phyloP scores from a whole-genome alignment of 1,284 basidiomycete species.

The Vanrija humicola region DNA sequence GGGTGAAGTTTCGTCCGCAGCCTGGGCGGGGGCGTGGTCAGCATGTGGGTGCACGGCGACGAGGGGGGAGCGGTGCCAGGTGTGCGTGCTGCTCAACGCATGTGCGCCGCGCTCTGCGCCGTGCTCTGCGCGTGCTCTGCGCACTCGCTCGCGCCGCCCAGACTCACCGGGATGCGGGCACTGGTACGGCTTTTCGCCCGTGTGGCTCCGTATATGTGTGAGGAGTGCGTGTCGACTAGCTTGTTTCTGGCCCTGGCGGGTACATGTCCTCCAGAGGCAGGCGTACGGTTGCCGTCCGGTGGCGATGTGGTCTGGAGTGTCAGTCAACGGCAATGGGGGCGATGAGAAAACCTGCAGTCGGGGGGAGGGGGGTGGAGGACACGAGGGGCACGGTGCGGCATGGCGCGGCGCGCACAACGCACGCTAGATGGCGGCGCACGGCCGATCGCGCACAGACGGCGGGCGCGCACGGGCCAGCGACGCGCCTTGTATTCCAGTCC shows the following conservation, averaged over 20 bases:
- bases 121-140: not conserved
- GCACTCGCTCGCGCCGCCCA: not conserved
- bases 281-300: constrained; percentile 25
- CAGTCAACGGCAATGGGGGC: not conserved
- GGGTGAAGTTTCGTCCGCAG: constrained; percentile 93
- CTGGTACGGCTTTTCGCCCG: constrained; percentile 91
- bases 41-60: not conserved
- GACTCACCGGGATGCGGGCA: constrained; percentile 61
- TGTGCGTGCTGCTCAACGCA: too few relatives aligned
- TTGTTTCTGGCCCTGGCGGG: constrained; percentile 35
- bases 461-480: constrained; percentile 1
- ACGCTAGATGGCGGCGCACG: not conserved
- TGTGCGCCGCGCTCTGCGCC: not conserved
- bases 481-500: not conserved
- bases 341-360: not conserved
- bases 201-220: constrained; percentile 86
- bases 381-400: not conserved
- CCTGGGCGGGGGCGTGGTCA: constrained; percentile 51
- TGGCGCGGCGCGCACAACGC: not conserved
- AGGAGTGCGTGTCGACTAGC: constrained; percentile 32
- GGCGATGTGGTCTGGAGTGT: constrained; percentile 27
- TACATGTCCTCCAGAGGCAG: constrained; percentile 35
- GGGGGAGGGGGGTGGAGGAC: too few relatives aligned
- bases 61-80: not conserved
- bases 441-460: not conserved